Evolutionary conservation across 78 protist genomes (phyloP), one percentile per base, ranked within the genome.

Genomic region (Corallochytrium limacisporum): DNA sequence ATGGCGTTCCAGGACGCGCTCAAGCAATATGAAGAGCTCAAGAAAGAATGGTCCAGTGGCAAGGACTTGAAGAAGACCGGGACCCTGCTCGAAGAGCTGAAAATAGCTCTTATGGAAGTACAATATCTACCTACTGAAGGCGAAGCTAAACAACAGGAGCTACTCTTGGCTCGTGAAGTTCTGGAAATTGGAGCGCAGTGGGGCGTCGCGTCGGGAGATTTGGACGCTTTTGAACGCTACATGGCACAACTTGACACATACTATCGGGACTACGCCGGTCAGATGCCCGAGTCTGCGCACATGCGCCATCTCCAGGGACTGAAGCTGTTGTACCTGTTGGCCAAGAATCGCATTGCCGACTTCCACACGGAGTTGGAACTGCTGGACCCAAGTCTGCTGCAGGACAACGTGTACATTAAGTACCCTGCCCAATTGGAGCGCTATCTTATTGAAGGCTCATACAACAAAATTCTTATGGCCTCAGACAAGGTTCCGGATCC

Each of bases 391-490:
- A 10, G 10, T 10, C 22, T 10, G 44, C 44, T 40, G 44, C 44
- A 40, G 22, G 44, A 10, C 44, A 40, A 40, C 44, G 43, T 74
- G 66, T 51, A 8, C 49, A 24, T 50, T 3, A 20, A 40, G 63
- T 6, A 26, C 38, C 60, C 74, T 18, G 33, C 70, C 46, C 50
- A 43, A 49, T 46, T 75, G 12, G 85, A 80, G 67, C 65, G 69
- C 60, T 69, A 61, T 42, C 48, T 76, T 29, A 80, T 80, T 81
- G 85, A 80, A 37, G 85, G 85, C 13, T n/a, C 60, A 6, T 80
- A 74, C 72, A 57, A 65, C 78, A 40, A 40, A n/a, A n/a, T n/a
- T n/a, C n/a, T n/a, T n/a, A n/a, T n/a, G n/a, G n/a, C n/a, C n/a
- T n/a, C n/a, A n/a, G n/a, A n/a, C n/a, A n/a, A n/a, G n/a, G n/a